Percentiles rank a stretch among this genome's conserved stretches.
These are phyloP conservation scores for Fraxinus albicans DNA, from an alignment of 305 asterid species.

Conservation along the genomic window DNA sequence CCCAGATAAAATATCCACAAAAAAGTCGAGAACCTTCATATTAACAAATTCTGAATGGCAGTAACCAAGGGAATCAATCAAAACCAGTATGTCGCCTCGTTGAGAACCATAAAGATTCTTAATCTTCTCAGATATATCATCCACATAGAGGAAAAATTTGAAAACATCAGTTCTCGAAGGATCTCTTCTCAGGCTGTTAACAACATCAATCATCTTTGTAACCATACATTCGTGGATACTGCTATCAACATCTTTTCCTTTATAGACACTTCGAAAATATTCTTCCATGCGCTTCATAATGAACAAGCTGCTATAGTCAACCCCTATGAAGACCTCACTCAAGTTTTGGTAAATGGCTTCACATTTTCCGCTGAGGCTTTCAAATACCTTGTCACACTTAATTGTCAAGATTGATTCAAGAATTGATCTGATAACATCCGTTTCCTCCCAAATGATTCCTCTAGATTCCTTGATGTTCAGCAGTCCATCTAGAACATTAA, in stretches of 20 bases:
- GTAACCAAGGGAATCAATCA: conserved; percentile 70
- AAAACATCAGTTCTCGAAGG: conserved; percentile 45
- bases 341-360: conserved; percentile 62
- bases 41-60: conserved; percentile 80
- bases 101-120: conserved; percentile 57
- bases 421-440: conserved; percentile 56
- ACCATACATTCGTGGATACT: conserved; percentile 65
- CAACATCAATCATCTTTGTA: conserved; percentile 64
- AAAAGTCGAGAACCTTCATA: conserved; percentile 74
- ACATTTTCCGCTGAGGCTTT: conserved; percentile 60
- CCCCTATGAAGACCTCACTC: conserved; percentile 59
- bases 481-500: conserved; percentile 59
- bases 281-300: conserved; percentile 81
- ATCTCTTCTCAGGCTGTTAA: conserved; percentile 62
- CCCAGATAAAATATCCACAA: conserved; percentile 71
- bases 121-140: conserved; percentile 50
- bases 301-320: conserved; percentile 64
- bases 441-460: conserved; percentile 48
- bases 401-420: conserved; percentile 68
- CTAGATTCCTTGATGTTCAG: conserved; percentile 53
- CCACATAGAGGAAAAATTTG: conserved; percentile 56
- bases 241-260: conserved; percentile 48
- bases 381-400: conserved; percentile 80
- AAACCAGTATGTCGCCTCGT: conserved; percentile 67
- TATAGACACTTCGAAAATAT: conserved; percentile 47